Evolutionary conservation across 352 stramenopile genomes (phyloP), one percentile per base, ranked within the genome.

Genomic region (Globisporangium nodosum): DNA sequence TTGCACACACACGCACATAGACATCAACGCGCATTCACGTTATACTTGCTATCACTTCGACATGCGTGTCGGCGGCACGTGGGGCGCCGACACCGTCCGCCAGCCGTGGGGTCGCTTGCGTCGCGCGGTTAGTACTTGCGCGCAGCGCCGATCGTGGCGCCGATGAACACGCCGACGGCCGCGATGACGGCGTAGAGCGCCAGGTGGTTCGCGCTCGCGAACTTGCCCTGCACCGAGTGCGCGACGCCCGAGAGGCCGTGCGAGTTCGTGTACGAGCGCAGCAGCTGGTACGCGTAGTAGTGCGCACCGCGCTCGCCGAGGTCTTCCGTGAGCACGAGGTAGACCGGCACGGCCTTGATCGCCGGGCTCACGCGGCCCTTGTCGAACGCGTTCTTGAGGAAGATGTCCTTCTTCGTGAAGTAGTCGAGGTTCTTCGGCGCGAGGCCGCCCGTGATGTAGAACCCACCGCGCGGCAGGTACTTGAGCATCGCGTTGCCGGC

Each of bases 381-480:
- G 73, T 96, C 87, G 51, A 91, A 90, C 58, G 88, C 85, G 33
- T 81, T 71, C 62, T 90, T 76, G 58, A 94, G 76, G 69, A 97
- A 96, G 54, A 81, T 78, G 31, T 78, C 69, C 53, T 75, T 76
- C 69, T 88, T 73, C 37, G 78, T 88, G 68, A 99, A 98, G 61
- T 92, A 94, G 64, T 95, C 76, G 46, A 99, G 79, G 73, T 99
- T 98, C 76, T 99, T 99, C 0, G 90, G 90, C 20, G 97, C 97
- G 27, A 99, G 81, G 33, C 96, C 97, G 37, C 97, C 97, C 15
- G 94, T 97, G 52, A 99, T 90, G 85, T 98, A 99, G 58, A 99
- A 90, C 21, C 97, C 97, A 67, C 96, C 96, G 40, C 87, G 96
- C 27, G 96, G 96, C 55, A 98, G 85, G 57, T 94, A 98, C 73